A percentile compares a stretch with the other conserved stretches of the same genome.
phyloP scores from a whole-genome alignment of 2,329 filamentous ascomycete genomes.

The Fusarium tuaranense region DNA sequence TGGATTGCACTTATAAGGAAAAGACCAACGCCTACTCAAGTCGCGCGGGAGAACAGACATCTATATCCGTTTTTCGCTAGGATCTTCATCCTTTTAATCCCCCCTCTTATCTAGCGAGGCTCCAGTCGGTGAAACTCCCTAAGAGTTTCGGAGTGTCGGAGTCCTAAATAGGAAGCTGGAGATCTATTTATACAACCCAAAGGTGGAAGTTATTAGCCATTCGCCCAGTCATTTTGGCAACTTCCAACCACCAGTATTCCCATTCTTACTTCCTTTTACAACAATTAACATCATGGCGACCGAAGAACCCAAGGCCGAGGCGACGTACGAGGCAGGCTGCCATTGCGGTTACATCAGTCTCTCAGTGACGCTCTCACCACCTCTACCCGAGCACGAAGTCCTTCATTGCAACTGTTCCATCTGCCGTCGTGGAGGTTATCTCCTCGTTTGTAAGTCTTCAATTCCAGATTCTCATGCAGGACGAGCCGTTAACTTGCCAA shows the following conservation, averaged over 20 bases:
- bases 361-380: slow-evolving; percentile 60
- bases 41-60: neutral
- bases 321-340: slow-evolving; percentile 62
- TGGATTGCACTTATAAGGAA: neutral
- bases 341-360: slow-evolving; percentile 66
- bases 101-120: neutral
- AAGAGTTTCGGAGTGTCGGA: slow-evolving; percentile 13
- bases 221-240: neutral
- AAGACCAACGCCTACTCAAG: neutral
- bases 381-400: slow-evolving; percentile 58
- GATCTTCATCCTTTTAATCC: neutral
- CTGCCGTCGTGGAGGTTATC: slow-evolving; percentile 63
- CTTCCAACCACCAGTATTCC: neutral
- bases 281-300: slow-evolving; percentile 20
- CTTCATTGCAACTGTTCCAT: slow-evolving; percentile 66
- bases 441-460: slow-evolving; percentile 56
- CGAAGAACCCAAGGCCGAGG: slow-evolving; percentile 38
- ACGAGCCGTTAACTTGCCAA: slow-evolving; percentile 28
- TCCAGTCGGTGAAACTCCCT: neutral
- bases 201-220: neutral
- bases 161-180: slow-evolving; percentile 23
- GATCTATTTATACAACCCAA: slow-evolving; percentile 12
- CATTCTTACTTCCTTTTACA: neutral
- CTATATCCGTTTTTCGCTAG: neutral
- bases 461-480: too few species aligned